These are phyloP conservation scores for Cladosporium sp. DNA, from an alignment of 2,329 filamentous ascomycete genomes.

Conservation along the genomic window DNA sequence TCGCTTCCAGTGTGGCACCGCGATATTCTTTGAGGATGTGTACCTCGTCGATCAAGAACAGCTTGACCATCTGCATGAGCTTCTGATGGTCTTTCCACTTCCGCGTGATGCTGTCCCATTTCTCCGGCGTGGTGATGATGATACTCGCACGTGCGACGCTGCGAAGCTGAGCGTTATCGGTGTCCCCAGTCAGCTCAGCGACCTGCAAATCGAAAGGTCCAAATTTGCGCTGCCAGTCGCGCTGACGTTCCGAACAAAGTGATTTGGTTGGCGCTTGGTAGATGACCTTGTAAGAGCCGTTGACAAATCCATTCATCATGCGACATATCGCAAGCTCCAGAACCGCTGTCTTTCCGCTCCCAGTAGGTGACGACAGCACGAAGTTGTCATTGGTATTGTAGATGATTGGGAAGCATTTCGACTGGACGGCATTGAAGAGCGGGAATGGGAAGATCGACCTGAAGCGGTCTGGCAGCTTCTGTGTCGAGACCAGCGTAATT, in stretches of 20 bases:
- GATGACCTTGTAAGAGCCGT: slow-evolving; percentile 72
- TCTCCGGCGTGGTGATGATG: slow-evolving; percentile 85
- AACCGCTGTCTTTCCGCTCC: slow-evolving; percentile 80
- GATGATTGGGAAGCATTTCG: slow-evolving; percentile 68
- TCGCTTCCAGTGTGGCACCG: slow-evolving; percentile 77
- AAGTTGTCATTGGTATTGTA: slow-evolving; percentile 73
- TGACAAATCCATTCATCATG: slow-evolving; percentile 58
- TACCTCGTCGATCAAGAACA: slow-evolving; percentile 85
- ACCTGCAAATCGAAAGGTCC: slow-evolving; percentile 65
- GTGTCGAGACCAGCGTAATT: slow-evolving; percentile 59
- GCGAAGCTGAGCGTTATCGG: slow-evolving; percentile 64
- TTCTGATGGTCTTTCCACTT: slow-evolving; percentile 81
- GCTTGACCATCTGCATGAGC: slow-evolving; percentile 71
- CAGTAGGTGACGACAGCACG: slow-evolving; percentile 77
- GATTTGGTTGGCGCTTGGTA: slow-evolving; percentile 86
- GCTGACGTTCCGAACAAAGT: slow-evolving; percentile 72
- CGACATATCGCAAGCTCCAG: slow-evolving; percentile 81
- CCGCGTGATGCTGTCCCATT: slow-evolving; percentile 86
- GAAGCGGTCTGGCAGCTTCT: slow-evolving; percentile 67
- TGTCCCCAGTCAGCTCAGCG: slow-evolving; percentile 80
- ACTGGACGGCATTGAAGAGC: slow-evolving; percentile 80
- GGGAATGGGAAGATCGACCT: slow-evolving; percentile 70
- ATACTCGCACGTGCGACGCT: slow-evolving; percentile 74
- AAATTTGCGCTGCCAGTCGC: slow-evolving; percentile 79
- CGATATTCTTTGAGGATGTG: slow-evolving; percentile 80